Conservation (phyloP, 2,329 filamentous ascomycete species). For the Lachnellula occidentalis region DNA sequence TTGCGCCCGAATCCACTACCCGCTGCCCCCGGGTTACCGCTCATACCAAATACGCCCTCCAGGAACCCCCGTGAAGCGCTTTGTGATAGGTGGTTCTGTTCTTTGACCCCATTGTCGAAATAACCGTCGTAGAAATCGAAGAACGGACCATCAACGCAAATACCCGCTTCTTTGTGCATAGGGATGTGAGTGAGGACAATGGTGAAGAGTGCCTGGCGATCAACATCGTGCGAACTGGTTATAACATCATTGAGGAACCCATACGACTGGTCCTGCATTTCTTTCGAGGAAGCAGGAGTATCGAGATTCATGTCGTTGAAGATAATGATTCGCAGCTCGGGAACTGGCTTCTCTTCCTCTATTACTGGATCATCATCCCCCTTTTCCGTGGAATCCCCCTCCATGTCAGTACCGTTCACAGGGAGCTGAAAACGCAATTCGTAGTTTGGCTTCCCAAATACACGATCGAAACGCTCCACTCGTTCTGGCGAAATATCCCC, state of each 20-base stretch:
- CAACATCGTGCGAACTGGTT: constrained; percentile 53
- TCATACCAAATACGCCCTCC: constrained; percentile 78
- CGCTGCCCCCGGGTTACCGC: constrained; percentile 51
- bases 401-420: constrained; percentile 26
- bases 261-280: constrained; percentile 73
- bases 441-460: constrained; percentile 87
- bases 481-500: constrained; percentile 78
- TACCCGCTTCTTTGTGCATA: constrained; percentile 65
- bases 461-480: constrained; percentile 72
- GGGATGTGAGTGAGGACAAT: constrained; percentile 90
- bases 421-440: constrained; percentile 69
- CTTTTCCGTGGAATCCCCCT: constrained; percentile 13
- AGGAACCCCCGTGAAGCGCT: constrained; percentile 70
- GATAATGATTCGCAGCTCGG: constrained; percentile 75
- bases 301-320: constrained; percentile 95
- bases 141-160: constrained; percentile 14
- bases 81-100: constrained; percentile 84
- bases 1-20: constrained; percentile 60
- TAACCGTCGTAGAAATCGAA: constrained; percentile 38
- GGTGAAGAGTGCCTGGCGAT: constrained; percentile 63
- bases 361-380: constrained; percentile 36
- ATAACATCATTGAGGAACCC: constrained; percentile 68
- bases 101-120: constrained; percentile 65
- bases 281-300: constrained; percentile 62
- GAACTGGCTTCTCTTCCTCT: constrained; percentile 42